Conservation (phyloP, 2,329 filamentous ascomycete genomes). For the Fusarium poae region DNA sequence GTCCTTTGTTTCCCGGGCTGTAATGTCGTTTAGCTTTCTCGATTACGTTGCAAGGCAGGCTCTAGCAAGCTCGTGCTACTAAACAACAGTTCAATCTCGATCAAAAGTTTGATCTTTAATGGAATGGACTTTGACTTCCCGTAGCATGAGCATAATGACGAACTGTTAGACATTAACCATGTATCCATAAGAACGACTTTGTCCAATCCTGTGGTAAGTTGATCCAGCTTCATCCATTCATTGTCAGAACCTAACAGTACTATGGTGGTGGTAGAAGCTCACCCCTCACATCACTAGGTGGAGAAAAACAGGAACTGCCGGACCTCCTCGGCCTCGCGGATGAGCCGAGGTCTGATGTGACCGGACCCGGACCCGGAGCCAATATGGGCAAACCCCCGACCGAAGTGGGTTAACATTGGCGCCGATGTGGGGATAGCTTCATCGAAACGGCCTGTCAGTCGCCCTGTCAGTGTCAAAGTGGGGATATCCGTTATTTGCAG, state of each 20-base stretch:
- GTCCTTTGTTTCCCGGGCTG: too few species aligned
- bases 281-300: neutral
- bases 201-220: neutral
- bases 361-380: neutral
- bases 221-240: neutral
- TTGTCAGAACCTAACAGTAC: neutral
- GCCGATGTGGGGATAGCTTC: conserved; percentile 1
- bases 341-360: neutral
- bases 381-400: neutral
- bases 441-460: neutral
- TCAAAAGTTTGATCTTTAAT: too few species aligned
- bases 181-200: too few species aligned
- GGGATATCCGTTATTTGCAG: neutral
- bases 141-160: too few species aligned
- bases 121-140: too few species aligned
- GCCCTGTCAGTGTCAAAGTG: neutral
- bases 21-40: too few species aligned
- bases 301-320: neutral
- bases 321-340: neutral
- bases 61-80: too few species aligned
- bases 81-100: too few species aligned
- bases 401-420: neutral
- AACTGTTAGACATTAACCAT: too few species aligned
- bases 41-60: too few species aligned
- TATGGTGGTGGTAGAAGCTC: neutral